phyloP scores from a whole-genome alignment of 1,139 yeast genomes.

The Kurtzmaniella natalensis region DNA sequence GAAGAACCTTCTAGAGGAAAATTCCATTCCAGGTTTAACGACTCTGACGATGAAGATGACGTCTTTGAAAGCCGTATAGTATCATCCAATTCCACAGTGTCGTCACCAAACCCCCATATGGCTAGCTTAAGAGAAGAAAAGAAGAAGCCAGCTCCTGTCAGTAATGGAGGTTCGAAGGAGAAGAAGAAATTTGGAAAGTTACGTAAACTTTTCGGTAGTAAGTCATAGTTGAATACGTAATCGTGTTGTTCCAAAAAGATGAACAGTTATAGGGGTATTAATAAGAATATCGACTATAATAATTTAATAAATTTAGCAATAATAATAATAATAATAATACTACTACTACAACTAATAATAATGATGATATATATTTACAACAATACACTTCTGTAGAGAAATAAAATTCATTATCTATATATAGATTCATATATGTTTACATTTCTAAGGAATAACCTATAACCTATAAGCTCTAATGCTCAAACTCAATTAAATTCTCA shows the following conservation, averaged over 20 bases:
- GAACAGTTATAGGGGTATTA: too few species aligned
- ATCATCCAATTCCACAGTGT: conserved; percentile 7
- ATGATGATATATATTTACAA: too few species aligned
- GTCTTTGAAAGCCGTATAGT: neutral
- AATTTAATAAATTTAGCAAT: conserved; percentile 3
- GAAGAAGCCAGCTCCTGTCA: conserved; percentile 11
- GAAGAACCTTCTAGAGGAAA: conserved; percentile 13
- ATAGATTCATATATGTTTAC: neutral
- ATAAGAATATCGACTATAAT: too few species aligned
- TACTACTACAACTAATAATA: too few species aligned
- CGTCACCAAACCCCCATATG: conserved; percentile 13
- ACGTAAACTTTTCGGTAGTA: conserved; percentile 60
- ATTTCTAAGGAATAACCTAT: neutral
- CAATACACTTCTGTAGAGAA: too few species aligned
- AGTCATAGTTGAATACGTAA: too few species aligned
- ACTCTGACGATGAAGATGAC: conserved; percentile 19
- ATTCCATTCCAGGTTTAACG: conserved; percentile 17
- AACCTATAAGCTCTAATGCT: conserved; percentile 4
- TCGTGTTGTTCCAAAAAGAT: too few species aligned
- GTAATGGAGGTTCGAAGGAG: too few species aligned
- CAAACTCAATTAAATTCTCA: conserved; percentile 8
- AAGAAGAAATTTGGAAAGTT: conserved; percentile 50
- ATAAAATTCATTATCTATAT: too few species aligned
- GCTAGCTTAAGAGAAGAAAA: conserved; percentile 7
- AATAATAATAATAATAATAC: conserved; percentile 3